Evolutionary conservation across 768 basidiomycete genomes (phyloP), one percentile per base, ranked within the genome.

Genomic region (Filobasidium floriforme): DNA sequence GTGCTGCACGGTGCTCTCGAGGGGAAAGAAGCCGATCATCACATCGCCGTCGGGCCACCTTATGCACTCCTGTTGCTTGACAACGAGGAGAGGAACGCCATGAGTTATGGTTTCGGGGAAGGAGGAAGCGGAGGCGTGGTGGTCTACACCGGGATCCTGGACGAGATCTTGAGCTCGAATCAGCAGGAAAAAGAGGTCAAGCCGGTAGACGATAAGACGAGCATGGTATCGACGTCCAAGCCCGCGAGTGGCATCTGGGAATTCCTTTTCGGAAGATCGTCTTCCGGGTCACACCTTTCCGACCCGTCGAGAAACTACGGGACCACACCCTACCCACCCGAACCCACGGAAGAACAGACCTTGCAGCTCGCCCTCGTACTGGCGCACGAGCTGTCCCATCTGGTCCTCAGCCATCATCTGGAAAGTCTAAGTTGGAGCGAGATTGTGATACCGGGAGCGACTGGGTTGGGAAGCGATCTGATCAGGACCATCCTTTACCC

Each of bases 71-170:
- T 99, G 52, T 77, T 99, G n/a, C 85, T 94, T 55, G 90, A 97
- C 60, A 86, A 87, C 67, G 87, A 90, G 0, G 87, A 89, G 66
- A 83, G 85, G 10, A 99, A 97, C 73, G 94, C 96, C 0, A 96
- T 99, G 77, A 90, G 89, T 0, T 97, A 93, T 74, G 94, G 94
- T 1, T 98, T 97, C 70, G 77, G 77, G 4, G 91, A 91, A 14
- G 86, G 92, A 72, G 89, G 90, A 43, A 90, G 87, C 0, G 92
- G 91, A 66, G 94, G 96, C 7, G 85, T 99, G 66, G 93, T 98
- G 63, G 86, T 99, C 10, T 97, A 90, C 77, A 90, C 89, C 14
- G 94, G 94, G 6, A 90, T 97, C 80, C 76, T 98, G 59, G 89
- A 97, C 74, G 87, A 91, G 63, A 87, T 97, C 61, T 81, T 96